Base-by-base conservation (phyloP, 371 early-diverging fungal species). In the Lichtheimia ramosa region DNA sequence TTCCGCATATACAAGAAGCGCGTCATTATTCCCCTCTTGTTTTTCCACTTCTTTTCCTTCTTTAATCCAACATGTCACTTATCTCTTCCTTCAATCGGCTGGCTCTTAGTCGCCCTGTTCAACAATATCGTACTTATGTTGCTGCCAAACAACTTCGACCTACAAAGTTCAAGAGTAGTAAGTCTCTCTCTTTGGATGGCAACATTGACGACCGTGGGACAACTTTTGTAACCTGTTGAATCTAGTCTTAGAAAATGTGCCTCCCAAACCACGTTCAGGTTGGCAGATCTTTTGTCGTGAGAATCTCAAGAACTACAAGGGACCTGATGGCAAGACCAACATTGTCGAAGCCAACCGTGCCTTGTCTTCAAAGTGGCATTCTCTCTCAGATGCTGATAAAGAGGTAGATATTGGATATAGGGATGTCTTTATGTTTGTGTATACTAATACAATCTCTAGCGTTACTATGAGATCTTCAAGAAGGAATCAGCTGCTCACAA, bases 251-350 rank as follows among this genome's bases (percentile, higher is more conserved):
- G 43, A 55, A 0, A 53, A 68, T 15, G 66, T 85, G n/a, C 85
- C 85, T 41, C 49, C 66, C 25, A 71, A 74, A 43, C 85, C 85
- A 21, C 63, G 62, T 25, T 75, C 77, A 15, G 69, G 77, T 43
- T 85, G 83, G 83, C 80, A 69, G 48, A 43, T 82, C 40, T 85
- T 61, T 59, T 58, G 70, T 18, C 59, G 67, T 21, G 81, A 85
- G 54, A 66, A 81, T 55, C 41, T 79, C n/a, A 48, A 67, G 10
- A 54, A 70, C n/a, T 58, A 49, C 3, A 71, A 73, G 42, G 55
- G 51, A 14, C 63, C 50, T 1, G 21, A 66, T 21, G 77, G 71
- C 25, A 74, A 76, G 53, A 27, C 71, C 6, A 54, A 56, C 39
- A 54, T 74, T 23, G 51, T 59, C 14, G 51, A 59, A 0, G 71